These are phyloP conservation scores for Aspergillus sp. DNA, from an alignment of 2,329 filamentous ascomycete genomes.

Conservation along the genomic window DNA sequence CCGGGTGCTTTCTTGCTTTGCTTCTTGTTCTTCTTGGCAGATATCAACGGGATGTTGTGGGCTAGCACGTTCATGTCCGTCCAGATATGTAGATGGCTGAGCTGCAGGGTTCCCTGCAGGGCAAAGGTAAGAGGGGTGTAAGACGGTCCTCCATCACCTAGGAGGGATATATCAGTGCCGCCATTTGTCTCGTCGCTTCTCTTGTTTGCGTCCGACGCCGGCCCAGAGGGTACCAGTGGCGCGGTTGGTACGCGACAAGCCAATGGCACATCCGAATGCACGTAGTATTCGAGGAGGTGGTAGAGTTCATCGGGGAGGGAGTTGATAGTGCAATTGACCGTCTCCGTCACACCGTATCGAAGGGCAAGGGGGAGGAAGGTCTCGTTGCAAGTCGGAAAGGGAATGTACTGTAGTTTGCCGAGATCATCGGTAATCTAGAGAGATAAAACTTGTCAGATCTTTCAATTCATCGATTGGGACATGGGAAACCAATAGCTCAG, in stretches of 20 bases:
- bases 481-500: too few species aligned
- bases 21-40: conserved; percentile 33
- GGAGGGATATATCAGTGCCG: conserved; percentile 39
- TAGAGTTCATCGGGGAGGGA: conserved; percentile 50
- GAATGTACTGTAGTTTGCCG: conserved; percentile 84
- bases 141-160: conserved; percentile 24
- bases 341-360: conserved; percentile 68
- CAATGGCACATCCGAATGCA: conserved; percentile 91
- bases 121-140: conserved; percentile 80
- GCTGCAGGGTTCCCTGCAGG: conserved; percentile 80
- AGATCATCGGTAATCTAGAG: conserved; percentile 64
- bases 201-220: conserved; percentile 17
- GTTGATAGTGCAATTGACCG: conserved; percentile 53
- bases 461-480: not conserved
- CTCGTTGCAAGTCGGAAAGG: conserved; percentile 87
- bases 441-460: conserved; percentile 1
- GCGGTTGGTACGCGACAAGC: conserved; percentile 83
- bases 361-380: conserved; percentile 78
- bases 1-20: conserved; percentile 61
- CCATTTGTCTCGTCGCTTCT: conserved; percentile 35
- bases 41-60: conserved; percentile 47
- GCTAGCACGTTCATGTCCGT: conserved; percentile 86
- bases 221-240: conserved; percentile 46
- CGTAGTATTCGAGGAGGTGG: conserved; percentile 73
- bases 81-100: conserved; percentile 83